Conservation (phyloP, 2,329 filamentous ascomycete species). For the Sclerotinia minor region DNA sequence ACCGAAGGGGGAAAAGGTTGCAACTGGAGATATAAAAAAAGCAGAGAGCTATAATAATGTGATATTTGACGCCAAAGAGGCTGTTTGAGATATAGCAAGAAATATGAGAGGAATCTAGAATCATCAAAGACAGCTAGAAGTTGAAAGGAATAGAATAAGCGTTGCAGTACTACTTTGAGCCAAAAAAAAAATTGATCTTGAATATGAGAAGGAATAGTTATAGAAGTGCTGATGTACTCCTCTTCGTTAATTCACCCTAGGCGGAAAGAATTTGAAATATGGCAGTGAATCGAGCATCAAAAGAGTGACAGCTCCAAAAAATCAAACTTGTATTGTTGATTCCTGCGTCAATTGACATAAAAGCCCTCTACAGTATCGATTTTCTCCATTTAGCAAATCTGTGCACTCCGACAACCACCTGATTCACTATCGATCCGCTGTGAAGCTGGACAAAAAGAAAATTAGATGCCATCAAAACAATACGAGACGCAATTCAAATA, state of each 20-base stretch:
- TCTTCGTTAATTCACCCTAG: background rate
- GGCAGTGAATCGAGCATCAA: background rate
- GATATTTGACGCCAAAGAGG: background rate
- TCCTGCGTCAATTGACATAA: background rate
- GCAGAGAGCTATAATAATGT: background rate
- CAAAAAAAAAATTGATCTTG: background rate
- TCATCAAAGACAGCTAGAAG: background rate
- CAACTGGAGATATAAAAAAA: background rate
- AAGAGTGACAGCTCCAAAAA: background rate
- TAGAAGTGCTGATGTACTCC: too few relatives aligned
- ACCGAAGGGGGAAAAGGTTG: background rate
- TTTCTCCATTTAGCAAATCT: background rate
- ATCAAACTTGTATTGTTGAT: background rate
- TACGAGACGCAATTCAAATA: too few relatives aligned
- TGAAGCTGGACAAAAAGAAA: too few relatives aligned
- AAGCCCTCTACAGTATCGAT: background rate
- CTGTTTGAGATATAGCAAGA: too few relatives aligned
- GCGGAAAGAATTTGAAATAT: background rate
- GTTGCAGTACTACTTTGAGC: background rate
- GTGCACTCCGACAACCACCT: background rate
- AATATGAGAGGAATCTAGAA: background rate
- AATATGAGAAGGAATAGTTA: background rate
- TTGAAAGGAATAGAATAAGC: background rate
- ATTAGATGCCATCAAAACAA: background rate
- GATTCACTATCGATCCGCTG: background rate